phyloP scores from a whole-genome alignment of 1,284 basidiomycete species.

The Rhodotorula sp. region DNA sequence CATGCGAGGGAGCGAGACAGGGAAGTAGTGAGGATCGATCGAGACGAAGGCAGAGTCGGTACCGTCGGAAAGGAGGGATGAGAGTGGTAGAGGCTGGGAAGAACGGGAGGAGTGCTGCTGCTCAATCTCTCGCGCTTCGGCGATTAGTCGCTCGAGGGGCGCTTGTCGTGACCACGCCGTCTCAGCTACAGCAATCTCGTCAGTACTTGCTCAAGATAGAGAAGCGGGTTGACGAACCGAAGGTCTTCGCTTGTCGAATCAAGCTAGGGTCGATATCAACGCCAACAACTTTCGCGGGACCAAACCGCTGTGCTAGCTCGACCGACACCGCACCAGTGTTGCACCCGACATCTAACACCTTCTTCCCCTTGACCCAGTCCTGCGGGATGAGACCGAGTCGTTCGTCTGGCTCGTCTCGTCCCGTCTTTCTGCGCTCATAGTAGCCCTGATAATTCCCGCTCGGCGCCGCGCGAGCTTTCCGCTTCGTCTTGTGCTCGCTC shows the following conservation, averaged over 20 bases:
- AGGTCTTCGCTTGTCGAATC: conserved; percentile 66
- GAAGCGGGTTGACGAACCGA: conserved; percentile 22
- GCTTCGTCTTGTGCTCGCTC: background rate
- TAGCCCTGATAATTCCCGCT: conserved; percentile 12
- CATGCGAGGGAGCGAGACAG: conserved; percentile 66
- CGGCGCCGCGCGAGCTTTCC: background rate
- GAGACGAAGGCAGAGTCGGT: background rate
- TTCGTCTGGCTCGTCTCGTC: conserved; percentile 60
- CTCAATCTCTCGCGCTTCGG: conserved; percentile 50
- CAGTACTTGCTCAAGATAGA: background rate
- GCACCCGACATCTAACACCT: conserved; percentile 74
- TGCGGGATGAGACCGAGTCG: conserved; percentile 62
- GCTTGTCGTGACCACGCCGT: conserved; percentile 40
- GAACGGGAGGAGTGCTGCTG: conserved; percentile 37
- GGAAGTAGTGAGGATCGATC: conserved; percentile 58
- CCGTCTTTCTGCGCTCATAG: background rate
- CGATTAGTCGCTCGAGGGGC: conserved; percentile 47
- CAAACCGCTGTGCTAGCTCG: conserved; percentile 67
- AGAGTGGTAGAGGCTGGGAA: background rate
- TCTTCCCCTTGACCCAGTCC: conserved; percentile 56
- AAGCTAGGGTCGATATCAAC: conserved; percentile 76
- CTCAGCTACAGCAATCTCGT: conserved; percentile 16
- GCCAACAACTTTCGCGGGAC: conserved; percentile 64
- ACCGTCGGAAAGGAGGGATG: background rate
- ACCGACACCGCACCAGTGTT: conserved; percentile 78